A percentile compares a stretch with the other conserved stretches of the same genome.
Conservation (phyloP, 345 rosid genomes). For the Toxicodendron radicans region DNA sequence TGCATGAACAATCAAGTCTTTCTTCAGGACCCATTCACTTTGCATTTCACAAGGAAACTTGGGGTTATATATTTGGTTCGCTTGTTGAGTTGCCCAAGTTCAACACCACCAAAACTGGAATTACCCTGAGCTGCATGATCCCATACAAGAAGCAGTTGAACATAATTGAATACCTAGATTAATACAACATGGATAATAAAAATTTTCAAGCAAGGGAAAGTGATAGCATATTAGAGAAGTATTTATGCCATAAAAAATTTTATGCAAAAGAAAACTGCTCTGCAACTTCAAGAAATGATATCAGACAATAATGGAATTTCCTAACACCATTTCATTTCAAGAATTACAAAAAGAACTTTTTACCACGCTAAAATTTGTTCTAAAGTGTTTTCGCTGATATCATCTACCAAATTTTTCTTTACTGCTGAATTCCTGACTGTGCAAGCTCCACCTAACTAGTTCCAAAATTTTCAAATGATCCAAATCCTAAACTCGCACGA, state of each 20-base stretch:
- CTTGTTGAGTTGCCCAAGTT: neutral
- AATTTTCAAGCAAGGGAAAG: neutral
- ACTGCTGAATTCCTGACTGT: too few relatives aligned
- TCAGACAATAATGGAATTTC: neutral
- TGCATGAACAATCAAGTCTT: neutral
- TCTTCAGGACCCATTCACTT: neutral
- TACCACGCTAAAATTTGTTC: neutral
- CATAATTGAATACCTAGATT: neutral
- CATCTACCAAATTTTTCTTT: too few relatives aligned
- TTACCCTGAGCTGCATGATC: neutral
- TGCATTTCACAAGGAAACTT: neutral
- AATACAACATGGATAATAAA: neutral
- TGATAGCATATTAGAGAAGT: neutral
- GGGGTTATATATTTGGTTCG: neutral
- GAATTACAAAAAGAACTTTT: too few relatives aligned
- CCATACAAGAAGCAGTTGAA: neutral
- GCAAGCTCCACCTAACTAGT: too few relatives aligned
- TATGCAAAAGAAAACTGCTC: neutral
- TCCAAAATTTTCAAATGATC: neutral
- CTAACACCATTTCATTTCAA: neutral
- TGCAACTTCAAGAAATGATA: neutral
- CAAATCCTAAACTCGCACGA: neutral
- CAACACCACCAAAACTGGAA: neutral
- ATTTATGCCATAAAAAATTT: neutral
- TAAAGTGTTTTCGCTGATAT: neutral